Conservation (phyloP, 805 yeast species). For the Nakazawaea ishiwadae region DNA sequence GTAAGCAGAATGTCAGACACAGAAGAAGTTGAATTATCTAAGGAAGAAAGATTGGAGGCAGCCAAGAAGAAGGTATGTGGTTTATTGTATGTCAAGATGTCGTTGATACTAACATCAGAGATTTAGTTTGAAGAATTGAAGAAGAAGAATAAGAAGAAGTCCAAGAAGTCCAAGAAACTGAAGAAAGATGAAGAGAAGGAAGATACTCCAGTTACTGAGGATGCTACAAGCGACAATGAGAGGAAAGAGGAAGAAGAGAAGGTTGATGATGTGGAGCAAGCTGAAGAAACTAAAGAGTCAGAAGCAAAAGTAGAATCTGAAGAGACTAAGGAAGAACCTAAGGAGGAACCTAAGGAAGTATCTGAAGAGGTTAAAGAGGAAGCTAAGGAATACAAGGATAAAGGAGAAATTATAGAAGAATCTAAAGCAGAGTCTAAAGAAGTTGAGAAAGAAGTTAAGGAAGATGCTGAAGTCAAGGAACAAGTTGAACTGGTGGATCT, state of each 20-base stretch:
- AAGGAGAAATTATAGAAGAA: constrained; percentile 18
- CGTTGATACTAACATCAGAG: constrained; percentile 5
- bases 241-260: constrained; percentile 15
- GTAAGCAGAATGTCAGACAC: neutral
- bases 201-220: constrained; percentile 18
- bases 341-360: constrained; percentile 16
- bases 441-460: constrained; percentile 23
- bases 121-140: constrained; percentile 18
- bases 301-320: constrained; percentile 10
- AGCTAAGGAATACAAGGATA: constrained; percentile 23
- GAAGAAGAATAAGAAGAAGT: constrained; percentile 17
- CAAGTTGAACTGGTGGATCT: neutral
- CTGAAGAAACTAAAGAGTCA: no score
- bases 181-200: constrained; percentile 17
- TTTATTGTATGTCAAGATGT: neutral
- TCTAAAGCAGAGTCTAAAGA: constrained; percentile 17
- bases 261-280: constrained; percentile 9
- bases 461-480: constrained; percentile 16
- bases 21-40: constrained; percentile 19
- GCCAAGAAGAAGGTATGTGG: constrained; percentile 27
- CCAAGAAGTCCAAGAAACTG: constrained; percentile 20
- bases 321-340: constrained; percentile 18
- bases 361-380: constrained; percentile 16
- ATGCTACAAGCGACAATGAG: constrained; percentile 11
- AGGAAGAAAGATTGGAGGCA: constrained; percentile 29